phyloP scores from a whole-genome alignment of 352 stramenopile genomes.

The Plasmopara halstedii region DNA sequence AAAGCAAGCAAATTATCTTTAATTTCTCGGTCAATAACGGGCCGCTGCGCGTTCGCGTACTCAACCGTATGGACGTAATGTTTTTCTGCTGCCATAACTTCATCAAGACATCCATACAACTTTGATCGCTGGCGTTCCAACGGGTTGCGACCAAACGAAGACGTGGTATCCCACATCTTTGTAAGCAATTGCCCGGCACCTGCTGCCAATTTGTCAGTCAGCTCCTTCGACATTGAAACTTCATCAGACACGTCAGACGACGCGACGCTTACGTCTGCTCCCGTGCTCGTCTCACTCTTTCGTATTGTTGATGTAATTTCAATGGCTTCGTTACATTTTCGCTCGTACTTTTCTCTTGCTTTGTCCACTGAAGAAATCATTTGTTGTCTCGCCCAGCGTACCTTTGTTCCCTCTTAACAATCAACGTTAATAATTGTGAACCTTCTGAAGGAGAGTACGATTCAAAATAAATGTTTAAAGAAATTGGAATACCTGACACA shows the following conservation, averaged over 20 bases:
- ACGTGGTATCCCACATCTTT: slow-evolving; percentile 78
- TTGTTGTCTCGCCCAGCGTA: slow-evolving; percentile 55
- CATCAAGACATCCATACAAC: slow-evolving; percentile 51
- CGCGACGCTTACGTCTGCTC: neutral
- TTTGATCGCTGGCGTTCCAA: slow-evolving; percentile 59
- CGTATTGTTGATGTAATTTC: slow-evolving; percentile 36
- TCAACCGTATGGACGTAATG: slow-evolving; percentile 62
- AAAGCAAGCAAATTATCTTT: slow-evolving; percentile 74
- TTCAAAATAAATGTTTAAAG: neutral
- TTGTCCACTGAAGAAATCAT: slow-evolving; percentile 54
- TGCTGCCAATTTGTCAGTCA: slow-evolving; percentile 52
- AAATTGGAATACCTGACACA: slow-evolving; percentile 36
- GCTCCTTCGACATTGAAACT: slow-evolving; percentile 33
- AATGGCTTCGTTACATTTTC: slow-evolving; percentile 55
- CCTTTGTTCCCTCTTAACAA: slow-evolving; percentile 57
- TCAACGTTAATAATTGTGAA: slow-evolving; percentile 2
- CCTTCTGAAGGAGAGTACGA: neutral
- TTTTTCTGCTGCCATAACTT: slow-evolving; percentile 61
- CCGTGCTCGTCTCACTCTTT: slow-evolving; percentile 18
- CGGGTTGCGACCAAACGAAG: slow-evolving; percentile 53
- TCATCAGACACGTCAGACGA: slow-evolving; percentile 15
- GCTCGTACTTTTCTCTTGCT: slow-evolving; percentile 74
- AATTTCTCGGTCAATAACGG: slow-evolving; percentile 60
- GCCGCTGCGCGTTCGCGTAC: slow-evolving; percentile 53
- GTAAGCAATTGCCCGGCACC: slow-evolving; percentile 59